Evolutionary conservation across 306 rosid genomes (phyloP).

Genomic region (Pachyrhizus erosus): DNA sequence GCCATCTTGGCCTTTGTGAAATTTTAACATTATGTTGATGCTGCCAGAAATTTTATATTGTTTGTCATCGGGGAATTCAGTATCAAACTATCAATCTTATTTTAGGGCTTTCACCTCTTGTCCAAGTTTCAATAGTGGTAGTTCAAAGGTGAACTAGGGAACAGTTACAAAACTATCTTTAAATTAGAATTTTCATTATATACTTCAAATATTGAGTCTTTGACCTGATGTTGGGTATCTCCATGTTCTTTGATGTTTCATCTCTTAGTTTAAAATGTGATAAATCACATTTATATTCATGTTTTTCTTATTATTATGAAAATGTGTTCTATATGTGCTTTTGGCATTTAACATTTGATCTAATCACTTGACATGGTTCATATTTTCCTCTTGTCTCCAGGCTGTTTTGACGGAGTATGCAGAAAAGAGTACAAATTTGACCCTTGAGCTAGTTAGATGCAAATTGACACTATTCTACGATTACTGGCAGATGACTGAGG

Average conservation of each 20-base stretch:
- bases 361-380: conserved; percentile 29
- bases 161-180: neutral
- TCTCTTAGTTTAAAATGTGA: conserved; percentile 32
- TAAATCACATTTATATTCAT: conserved; percentile 13
- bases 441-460: conserved; percentile 88
- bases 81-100: neutral
- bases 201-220: conserved; percentile 9
- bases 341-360: conserved; percentile 13
- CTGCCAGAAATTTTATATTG: neutral
- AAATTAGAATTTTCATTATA: neutral
- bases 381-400: conserved; percentile 52
- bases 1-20: conserved; percentile 1
- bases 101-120: neutral
- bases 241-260: conserved; percentile 23
- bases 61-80: neutral
- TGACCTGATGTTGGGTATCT: conserved; percentile 6
- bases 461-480: conserved; percentile 80
- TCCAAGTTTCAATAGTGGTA: conserved; percentile 30
- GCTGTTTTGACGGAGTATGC: conserved; percentile 63
- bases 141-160: conserved; percentile 21
- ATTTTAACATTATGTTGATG: neutral
- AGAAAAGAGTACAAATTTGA: conserved; percentile 47
- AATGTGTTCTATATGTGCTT: conserved; percentile 13
- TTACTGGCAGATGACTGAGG: conserved; percentile 98
- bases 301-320: neutral